Conservation (phyloP, 257 asterid genomes). For the Solanum chiquidenum region DNA sequence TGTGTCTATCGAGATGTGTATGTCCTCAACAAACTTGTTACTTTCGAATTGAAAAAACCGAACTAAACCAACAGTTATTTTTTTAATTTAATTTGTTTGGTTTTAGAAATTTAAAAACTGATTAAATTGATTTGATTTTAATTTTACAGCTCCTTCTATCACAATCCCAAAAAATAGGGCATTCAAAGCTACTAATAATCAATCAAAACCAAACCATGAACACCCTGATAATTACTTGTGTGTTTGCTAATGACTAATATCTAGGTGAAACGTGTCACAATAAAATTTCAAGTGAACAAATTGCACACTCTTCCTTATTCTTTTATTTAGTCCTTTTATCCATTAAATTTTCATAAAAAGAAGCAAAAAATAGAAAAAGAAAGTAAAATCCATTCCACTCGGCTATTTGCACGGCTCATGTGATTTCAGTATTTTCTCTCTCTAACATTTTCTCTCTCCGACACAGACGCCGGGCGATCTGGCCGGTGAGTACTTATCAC, state of each 20-base stretch:
- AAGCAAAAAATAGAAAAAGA: neutral
- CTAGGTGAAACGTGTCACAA: neutral
- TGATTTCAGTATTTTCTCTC: neutral
- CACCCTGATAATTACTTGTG: neutral
- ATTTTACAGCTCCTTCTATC: too few relatives aligned
- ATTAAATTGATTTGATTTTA: too few relatives aligned
- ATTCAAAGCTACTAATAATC: too few relatives aligned
- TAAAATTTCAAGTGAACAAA: neutral
- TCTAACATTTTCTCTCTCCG: neutral
- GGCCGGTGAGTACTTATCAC: neutral
- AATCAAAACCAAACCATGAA: too few relatives aligned
- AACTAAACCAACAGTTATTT: too few relatives aligned
- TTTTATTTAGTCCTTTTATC: neutral
- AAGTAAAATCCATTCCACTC: neutral
- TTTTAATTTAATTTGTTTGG: too few relatives aligned
- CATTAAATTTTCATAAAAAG: neutral
- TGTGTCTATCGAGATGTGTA: too few relatives aligned
- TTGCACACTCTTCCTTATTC: neutral
- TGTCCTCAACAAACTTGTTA: too few relatives aligned
- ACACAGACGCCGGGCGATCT: neutral
- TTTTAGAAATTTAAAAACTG: too few relatives aligned
- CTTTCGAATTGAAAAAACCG: too few relatives aligned
- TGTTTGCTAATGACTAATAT: neutral
- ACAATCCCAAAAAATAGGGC: too few relatives aligned
- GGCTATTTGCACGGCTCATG: neutral